phyloP scores from a whole-genome alignment of 495 filamentous ascomycete genomes.

The Neurospora sp. region DNA sequence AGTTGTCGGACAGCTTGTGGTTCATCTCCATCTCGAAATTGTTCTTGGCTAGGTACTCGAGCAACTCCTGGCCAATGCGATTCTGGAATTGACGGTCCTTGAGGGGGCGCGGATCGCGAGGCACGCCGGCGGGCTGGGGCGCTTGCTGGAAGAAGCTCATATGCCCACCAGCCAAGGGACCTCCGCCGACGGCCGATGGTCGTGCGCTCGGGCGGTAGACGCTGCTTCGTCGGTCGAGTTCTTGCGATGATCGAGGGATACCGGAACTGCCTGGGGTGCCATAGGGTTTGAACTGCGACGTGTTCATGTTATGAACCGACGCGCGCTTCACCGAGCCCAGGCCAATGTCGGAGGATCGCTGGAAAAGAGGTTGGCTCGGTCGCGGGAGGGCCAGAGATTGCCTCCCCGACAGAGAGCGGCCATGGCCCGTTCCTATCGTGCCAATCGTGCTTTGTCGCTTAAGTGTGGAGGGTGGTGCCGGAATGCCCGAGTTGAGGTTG shows the following conservation, averaged over 20 bases:
- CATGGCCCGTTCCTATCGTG: conserved; percentile 47
- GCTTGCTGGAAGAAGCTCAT: conserved; percentile 90
- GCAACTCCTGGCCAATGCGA: conserved; percentile 75
- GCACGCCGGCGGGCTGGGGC: conserved; percentile 65
- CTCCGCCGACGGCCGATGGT: conserved; percentile 42
- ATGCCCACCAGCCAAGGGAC: conserved; percentile 38
- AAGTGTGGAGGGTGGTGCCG: conserved; percentile 86
- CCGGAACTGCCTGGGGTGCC: conserved; percentile 29
- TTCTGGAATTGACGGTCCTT: conserved; percentile 69
- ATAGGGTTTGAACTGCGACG: conserved; percentile 51
- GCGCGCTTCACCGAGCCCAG: conserved; percentile 80
- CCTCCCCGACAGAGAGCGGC: conserved; percentile 68
- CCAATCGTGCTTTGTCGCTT: conserved; percentile 85
- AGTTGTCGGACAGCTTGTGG: conserved; percentile 75
- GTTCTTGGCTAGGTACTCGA: conserved; percentile 82
- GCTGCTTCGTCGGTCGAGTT: conserved; percentile 66
- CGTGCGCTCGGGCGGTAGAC: conserved; percentile 58
- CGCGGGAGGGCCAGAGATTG: conserved; percentile 74
- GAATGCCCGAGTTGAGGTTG: conserved; percentile 70
- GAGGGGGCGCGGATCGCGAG: conserved; percentile 80
- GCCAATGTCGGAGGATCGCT: conserved; percentile 71
- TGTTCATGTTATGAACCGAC: conserved; percentile 58
- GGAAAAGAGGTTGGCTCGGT: conserved; percentile 75
- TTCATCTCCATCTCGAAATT: conserved; percentile 98
- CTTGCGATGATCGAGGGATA: conserved; percentile 27